These are phyloP conservation scores for Syzygium syzygioides DNA, from an alignment of 441 rosid genomes.

Conservation along the genomic window DNA sequence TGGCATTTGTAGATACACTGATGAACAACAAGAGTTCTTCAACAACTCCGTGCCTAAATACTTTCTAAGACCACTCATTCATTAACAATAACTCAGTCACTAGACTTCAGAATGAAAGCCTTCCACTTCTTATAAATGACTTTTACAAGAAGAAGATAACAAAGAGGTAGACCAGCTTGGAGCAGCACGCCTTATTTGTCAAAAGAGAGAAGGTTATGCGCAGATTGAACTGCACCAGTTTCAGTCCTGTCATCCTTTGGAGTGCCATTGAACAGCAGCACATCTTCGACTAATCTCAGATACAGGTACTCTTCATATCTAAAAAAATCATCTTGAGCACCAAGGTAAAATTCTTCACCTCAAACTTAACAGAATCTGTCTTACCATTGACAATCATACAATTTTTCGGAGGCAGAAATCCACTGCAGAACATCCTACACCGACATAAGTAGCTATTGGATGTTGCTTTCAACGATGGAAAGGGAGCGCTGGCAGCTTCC, in stretches of 20 bases:
- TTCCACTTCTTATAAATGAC: neutral
- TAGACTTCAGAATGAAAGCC: conserved; percentile 1
- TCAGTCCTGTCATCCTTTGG: conserved; percentile 74
- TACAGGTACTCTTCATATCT: conserved; percentile 73
- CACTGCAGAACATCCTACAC: conserved; percentile 44
- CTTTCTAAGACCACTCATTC: conserved; percentile 49
- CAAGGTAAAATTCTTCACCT: conserved; percentile 46
- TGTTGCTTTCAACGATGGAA: conserved; percentile 44
- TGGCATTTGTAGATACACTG: conserved; percentile 77
- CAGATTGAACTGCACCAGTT: conserved; percentile 84
- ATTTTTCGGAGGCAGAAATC: conserved; percentile 22
- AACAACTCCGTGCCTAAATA: conserved; percentile 93
- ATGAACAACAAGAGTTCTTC: conserved; percentile 98
- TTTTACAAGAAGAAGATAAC: neutral
- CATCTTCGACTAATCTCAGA: conserved; percentile 62
- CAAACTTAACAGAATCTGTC: conserved; percentile 33
- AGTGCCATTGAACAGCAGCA: conserved; percentile 59
- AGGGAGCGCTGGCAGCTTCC: conserved; percentile 54
- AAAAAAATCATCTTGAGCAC: conserved; percentile 72
- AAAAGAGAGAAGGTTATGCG: conserved; percentile 78
- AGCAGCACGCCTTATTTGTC: conserved; percentile 62
- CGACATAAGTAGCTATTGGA: conserved; percentile 55
- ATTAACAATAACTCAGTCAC: conserved; percentile 8
- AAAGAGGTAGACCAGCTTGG: neutral
- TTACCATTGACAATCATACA: conserved; percentile 18